Percentiles rank a stretch among this genome's conserved stretches.
Evolutionary conservation across 2,329 filamentous ascomycete species (phyloP).

Genomic region (Nakataea oryzae): DNA sequence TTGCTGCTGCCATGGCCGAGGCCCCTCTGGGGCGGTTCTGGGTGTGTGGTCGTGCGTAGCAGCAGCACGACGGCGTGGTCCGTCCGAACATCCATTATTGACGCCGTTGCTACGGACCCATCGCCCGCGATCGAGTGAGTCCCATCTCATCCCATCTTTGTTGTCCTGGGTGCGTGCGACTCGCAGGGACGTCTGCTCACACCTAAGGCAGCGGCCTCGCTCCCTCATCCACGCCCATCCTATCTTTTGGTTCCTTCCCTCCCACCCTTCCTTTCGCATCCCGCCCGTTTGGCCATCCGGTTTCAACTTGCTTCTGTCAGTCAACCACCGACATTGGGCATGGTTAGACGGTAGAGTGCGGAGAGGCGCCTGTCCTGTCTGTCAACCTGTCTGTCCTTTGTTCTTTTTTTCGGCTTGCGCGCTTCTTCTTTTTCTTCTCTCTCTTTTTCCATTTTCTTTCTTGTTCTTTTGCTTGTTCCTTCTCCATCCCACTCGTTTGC

Average conservation of each 20-base stretch:
- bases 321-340: background rate
- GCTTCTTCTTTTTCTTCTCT: background rate
- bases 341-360: background rate
- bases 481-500: background rate
- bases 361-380: background rate
- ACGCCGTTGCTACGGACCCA: background rate
- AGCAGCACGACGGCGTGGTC: background rate
- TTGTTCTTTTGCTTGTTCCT: background rate
- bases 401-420: background rate
- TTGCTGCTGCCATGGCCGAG: background rate
- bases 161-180: background rate
- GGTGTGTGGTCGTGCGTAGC: background rate
- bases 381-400: background rate
- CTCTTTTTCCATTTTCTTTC: background rate
- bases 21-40: background rate
- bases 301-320: background rate
- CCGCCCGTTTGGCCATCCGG: background rate
- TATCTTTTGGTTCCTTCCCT: background rate
- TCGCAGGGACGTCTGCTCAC: background rate
- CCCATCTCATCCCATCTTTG: background rate
- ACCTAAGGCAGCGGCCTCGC: background rate
- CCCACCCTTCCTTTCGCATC: background rate
- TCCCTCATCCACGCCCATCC: background rate
- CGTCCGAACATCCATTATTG: background rate
- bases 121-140: background rate